Percentiles rank a stretch among this genome's conserved stretches.
Conservation (phyloP, 257 asterid genomes). For the Solanum okadae region DNA sequence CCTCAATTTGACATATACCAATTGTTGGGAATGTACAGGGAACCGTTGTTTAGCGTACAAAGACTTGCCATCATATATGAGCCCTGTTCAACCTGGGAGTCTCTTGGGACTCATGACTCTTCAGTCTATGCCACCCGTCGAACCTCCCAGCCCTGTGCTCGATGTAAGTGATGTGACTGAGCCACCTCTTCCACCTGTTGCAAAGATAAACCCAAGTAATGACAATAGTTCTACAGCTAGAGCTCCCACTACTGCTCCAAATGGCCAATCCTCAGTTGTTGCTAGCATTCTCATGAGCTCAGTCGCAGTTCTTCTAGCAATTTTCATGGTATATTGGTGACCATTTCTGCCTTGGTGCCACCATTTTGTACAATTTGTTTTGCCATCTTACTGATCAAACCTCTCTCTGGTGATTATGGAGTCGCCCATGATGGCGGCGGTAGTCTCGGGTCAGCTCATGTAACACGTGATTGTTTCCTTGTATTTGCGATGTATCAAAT, state of each 20-base stretch:
- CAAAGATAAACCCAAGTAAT: constrained; percentile 13
- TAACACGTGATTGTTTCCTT: neutral
- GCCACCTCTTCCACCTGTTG: constrained; percentile 71
- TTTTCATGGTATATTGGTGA: constrained; percentile 20
- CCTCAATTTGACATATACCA: neutral
- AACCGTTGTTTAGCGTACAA: constrained; percentile 59
- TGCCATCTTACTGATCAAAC: neutral
- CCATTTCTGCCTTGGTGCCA: neutral
- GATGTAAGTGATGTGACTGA: constrained; percentile 35
- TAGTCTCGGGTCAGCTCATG: neutral
- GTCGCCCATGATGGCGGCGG: neutral
- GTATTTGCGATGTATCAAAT: neutral
- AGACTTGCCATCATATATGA: constrained; percentile 43
- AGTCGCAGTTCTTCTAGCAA: constrained; percentile 36
- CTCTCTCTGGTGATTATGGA: neutral
- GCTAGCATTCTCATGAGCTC: constrained; percentile 29
- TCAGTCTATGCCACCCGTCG: constrained; percentile 44
- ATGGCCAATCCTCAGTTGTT: constrained; percentile 38
- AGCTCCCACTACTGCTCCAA: constrained; percentile 27
- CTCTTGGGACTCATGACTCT: constrained; percentile 29
- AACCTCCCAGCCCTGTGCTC: constrained; percentile 63
- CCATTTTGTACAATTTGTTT: constrained; percentile 6
- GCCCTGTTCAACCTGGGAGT: constrained; percentile 41
- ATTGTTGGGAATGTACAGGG: constrained; percentile 30
- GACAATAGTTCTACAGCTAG: constrained; percentile 26